Evolutionary conservation across 352 stramenopile species (phyloP).

Genomic region (Pythium brachiatum): DNA sequence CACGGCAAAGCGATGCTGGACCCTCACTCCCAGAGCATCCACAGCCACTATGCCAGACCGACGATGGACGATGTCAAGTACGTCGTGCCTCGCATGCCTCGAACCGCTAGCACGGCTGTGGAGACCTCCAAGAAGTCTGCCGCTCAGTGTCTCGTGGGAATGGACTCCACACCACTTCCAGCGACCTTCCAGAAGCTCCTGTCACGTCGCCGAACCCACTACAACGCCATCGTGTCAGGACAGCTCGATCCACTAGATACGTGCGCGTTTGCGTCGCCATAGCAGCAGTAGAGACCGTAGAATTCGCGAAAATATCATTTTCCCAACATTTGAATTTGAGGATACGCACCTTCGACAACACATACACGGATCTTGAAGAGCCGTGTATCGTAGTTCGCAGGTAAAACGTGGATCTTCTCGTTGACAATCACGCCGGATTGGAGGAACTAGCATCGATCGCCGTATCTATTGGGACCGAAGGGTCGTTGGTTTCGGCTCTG

Average conservation of each 20-base stretch:
- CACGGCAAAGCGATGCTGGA: slow-evolving; percentile 57
- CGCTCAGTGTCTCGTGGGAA: slow-evolving; percentile 44
- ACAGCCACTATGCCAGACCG: background rate
- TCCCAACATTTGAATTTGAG: background rate
- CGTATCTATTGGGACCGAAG: background rate
- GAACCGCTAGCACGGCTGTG: slow-evolving; percentile 4
- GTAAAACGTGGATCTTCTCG: background rate
- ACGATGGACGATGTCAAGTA: slow-evolving; percentile 46
- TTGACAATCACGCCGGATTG: background rate
- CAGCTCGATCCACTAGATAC: slow-evolving; percentile 31
- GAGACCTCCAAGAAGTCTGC: slow-evolving; percentile 9
- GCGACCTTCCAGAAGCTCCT: slow-evolving; percentile 31
- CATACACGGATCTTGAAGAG: background rate
- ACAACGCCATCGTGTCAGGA: slow-evolving; percentile 32
- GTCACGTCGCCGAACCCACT: slow-evolving; percentile 40
- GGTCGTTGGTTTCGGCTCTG: slow-evolving; percentile 4
- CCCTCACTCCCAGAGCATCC: slow-evolving; percentile 32
- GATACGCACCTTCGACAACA: background rate
- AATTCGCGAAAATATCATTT: too few relatives aligned
- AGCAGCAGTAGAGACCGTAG: background rate
- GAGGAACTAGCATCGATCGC: too few relatives aligned
- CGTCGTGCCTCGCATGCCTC: slow-evolving; percentile 42
- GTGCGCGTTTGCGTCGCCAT: slow-evolving; percentile 13
- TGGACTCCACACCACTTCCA: slow-evolving; percentile 42
- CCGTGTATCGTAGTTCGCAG: background rate